Evolutionary conservation across 1,284 basidiomycete genomes (phyloP).

Genomic region (Leccinum variabile): DNA sequence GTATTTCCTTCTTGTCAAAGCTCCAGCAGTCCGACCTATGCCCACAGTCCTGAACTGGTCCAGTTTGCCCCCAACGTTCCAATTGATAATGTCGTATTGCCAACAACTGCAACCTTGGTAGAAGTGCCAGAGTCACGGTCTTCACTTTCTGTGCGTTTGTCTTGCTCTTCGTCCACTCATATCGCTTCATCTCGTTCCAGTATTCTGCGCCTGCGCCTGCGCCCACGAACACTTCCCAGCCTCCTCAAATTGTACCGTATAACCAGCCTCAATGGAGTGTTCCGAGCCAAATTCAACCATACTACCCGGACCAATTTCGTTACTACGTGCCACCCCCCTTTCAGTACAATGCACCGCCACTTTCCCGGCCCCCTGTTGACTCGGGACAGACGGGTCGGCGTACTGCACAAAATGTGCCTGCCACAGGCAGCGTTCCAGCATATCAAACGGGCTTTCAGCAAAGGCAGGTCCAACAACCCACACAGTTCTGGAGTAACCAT

Average conservation of each 20-base stretch:
- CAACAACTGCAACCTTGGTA: constrained; percentile 35
- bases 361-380: constrained; percentile 5
- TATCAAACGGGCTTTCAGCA: constrained; percentile 10
- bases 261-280: constrained; percentile 1
- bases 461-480: constrained; percentile 10
- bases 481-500: constrained; percentile 16
- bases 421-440: constrained; percentile 1
- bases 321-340: constrained; percentile 11
- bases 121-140: constrained; percentile 27
- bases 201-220: constrained; percentile 4
- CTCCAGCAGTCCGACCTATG: constrained; percentile 5
- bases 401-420: constrained; percentile 14
- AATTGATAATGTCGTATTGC: constrained; percentile 22
- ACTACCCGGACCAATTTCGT: neutral
- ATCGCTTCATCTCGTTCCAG: constrained; percentile 11
- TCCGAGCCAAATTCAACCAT: constrained; percentile 11
- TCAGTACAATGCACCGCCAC: constrained; percentile 2
- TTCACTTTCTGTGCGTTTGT: constrained; percentile 17
- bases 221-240: neutral
- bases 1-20: constrained; percentile 8
- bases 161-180: constrained; percentile 8
- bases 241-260: constrained; percentile 16
- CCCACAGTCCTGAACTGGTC: constrained; percentile 15
- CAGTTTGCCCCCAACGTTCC: constrained; percentile 17
- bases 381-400: constrained; percentile 12